Evolutionary conservation across 345 rosid genomes (phyloP), one percentile per base, ranked within the genome.

Genomic region (Xanthoceras sorbifolium): DNA sequence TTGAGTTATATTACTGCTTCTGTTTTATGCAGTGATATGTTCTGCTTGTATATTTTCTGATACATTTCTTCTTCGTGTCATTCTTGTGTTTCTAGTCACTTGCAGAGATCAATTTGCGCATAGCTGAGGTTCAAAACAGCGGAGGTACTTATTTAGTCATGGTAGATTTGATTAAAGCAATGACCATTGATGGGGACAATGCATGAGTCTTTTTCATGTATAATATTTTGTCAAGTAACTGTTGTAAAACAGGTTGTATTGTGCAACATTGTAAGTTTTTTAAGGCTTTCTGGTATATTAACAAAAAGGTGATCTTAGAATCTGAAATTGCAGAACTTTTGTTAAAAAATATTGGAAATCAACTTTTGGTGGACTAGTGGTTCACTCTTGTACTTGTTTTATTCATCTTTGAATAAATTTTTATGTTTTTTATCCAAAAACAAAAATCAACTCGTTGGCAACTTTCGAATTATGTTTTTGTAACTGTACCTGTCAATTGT

Each of bases 61-160:
- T 65, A 69, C 72, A 32, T 71, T 76, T 69, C 18, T 80, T 77
- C 34, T 73, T 82, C 72, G 81, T 70, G 67, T 83, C 66, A n/a
- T 59, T 77, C 75, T 67, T 84, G 50, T 73, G 61, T 88, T 85
- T 82, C 67, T 87, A 95, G 99, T 96, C 98, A 10, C 98, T 96
- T 81, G 91, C 84, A 32, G 98, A 92, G 88, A 92, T 92, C 84
- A 96, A 94, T 80, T 34, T 80, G 84, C 95, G 86, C 85, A 73
- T 91, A 78, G 83, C 87, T 74, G 98, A 93, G 85, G 92, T 91
- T 72, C 97, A 90, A 85, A 88, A 80, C 69, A 89, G 81, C 61
- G 99, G 98, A 96, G 99, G 99, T 96, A 84, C 48, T 25, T 69
- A 69, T 60, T 75, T 67, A 42, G 52, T 64, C 52, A 29, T 31